A percentile compares a stretch with the other conserved stretches of the same genome.
These are phyloP conservation scores for Aspergillus alliaceus DNA, from an alignment of 2,329 filamentous ascomycete species.

Conservation along the genomic window DNA sequence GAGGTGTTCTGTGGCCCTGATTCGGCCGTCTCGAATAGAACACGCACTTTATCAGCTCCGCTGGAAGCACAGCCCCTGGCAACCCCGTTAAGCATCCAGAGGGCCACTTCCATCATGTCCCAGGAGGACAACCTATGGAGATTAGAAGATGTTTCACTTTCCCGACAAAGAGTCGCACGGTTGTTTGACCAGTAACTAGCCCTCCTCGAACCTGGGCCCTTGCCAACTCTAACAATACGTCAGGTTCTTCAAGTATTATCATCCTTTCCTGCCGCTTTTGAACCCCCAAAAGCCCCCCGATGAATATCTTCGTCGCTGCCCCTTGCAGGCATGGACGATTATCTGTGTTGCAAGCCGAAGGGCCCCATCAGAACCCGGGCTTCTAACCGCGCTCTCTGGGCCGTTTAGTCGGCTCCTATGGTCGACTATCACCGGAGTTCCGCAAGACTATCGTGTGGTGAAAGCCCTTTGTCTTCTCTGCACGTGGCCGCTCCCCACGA, in stretches of 20 bases:
- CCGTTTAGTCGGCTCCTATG: conserved; percentile 60
- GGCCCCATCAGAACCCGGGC: conserved; percentile 53
- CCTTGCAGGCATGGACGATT: conserved; percentile 65
- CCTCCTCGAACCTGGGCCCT: background rate
- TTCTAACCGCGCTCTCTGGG: conserved; percentile 51
- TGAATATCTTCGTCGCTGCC: conserved; percentile 57
- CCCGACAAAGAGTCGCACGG: conserved; percentile 38
- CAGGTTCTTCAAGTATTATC: conserved; percentile 63
- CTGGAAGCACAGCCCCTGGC: conserved; percentile 33
- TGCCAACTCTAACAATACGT: conserved; percentile 28
- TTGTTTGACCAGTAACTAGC: conserved; percentile 44
- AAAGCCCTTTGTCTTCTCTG: conserved; percentile 63
- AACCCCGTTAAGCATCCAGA: conserved; percentile 33
- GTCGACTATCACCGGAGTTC: conserved; percentile 58
- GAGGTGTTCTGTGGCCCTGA: conserved; percentile 34
- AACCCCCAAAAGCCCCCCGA: conserved; percentile 56
- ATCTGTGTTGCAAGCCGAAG: conserved; percentile 61
- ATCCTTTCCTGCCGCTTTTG: conserved; percentile 63
- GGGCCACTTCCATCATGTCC: conserved; percentile 34
- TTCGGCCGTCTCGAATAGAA: conserved; percentile 27
- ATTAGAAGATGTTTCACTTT: conserved; percentile 48
- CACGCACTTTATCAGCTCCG: conserved; percentile 34
- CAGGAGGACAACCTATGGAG: conserved; percentile 47
- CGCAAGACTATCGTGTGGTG: conserved; percentile 62
- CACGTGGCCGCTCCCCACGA: conserved; percentile 63